Conservation (phyloP, 495 filamentous ascomycete species). For the Hamigera avellanea region DNA sequence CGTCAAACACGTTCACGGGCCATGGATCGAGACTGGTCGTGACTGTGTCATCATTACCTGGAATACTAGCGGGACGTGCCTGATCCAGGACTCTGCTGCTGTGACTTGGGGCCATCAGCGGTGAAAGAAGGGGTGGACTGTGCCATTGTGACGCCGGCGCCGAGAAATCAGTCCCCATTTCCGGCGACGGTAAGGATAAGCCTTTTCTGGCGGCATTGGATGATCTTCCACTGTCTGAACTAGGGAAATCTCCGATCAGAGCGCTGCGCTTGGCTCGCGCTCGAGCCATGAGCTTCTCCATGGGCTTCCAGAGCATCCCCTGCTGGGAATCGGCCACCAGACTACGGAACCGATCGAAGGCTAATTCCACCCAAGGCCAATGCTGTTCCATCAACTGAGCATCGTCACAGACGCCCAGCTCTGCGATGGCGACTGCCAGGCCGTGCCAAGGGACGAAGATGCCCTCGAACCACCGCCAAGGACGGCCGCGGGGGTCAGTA, state of each 20-base stretch:
- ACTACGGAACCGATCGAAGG: slow-evolving; percentile 41
- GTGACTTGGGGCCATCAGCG: too few species aligned
- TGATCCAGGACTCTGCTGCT: too few species aligned
- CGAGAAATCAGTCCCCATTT: too few species aligned
- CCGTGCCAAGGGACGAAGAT: slow-evolving; percentile 37
- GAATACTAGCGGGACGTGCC: not conserved
- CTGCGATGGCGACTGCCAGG: slow-evolving; percentile 45
- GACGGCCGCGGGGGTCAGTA: slow-evolving; percentile 11
- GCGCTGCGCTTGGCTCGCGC: slow-evolving; percentile 17
- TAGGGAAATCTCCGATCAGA: too few species aligned
- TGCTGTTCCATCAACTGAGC: slow-evolving; percentile 52
- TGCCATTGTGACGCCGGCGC: too few species aligned
- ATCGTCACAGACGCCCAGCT: slow-evolving; percentile 56
- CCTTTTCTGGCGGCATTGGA: not conserved
- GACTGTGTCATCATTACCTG: too few species aligned
- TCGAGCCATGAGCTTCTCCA: slow-evolving; percentile 51
- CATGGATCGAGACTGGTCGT: too few species aligned
- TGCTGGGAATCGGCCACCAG: slow-evolving; percentile 40
- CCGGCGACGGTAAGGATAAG: not conserved
- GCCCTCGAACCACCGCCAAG: slow-evolving; percentile 28
- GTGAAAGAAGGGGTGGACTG: too few species aligned
- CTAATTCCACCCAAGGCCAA: slow-evolving; percentile 56
- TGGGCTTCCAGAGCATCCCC: slow-evolving; percentile 57
- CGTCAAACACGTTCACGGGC: slow-evolving; percentile 21
- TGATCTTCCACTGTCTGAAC: slow-evolving; percentile 8